phyloP scores from a whole-genome alignment of 2,329 filamentous ascomycete species.

The Alternaria longipes region DNA sequence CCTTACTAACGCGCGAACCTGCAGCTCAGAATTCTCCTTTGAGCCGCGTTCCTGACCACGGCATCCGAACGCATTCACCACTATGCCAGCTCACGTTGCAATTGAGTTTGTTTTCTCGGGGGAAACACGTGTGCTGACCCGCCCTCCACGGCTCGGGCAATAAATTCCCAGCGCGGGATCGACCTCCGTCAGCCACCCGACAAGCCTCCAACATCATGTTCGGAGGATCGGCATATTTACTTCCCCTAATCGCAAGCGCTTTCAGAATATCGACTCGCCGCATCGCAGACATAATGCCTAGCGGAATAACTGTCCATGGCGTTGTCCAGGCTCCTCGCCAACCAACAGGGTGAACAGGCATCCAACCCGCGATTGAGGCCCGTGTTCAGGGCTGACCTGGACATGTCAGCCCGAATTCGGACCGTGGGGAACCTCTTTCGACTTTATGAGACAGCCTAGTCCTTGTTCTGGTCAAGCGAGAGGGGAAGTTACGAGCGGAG shows the following conservation, averaged over 20 bases:
- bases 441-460: constrained; percentile 12
- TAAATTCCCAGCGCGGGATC: constrained; percentile 4
- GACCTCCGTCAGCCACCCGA: constrained; percentile 7
- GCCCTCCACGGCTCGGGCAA: constrained; percentile 4
- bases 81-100: too few relatives aligned
- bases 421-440: constrained; percentile 7
- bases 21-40: not conserved
- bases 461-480: constrained; percentile 9
- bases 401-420: constrained; percentile 17
- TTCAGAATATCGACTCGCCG: constrained; percentile 5
- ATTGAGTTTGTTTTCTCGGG: not conserved
- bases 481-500: constrained; percentile 6
- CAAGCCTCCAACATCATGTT: constrained; percentile 6
- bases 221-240: constrained; percentile 1
- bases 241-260: not conserved
- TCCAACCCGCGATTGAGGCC: not conserved
- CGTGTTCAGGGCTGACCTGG: constrained; percentile 5
- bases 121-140: not conserved
- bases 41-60: not conserved
- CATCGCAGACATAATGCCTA: not conserved
- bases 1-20: not conserved
- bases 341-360: not conserved
- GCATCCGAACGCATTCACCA: not conserved
- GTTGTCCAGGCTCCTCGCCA: not conserved
- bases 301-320: not conserved